phyloP scores from a whole-genome alignment of 345 rosid genomes.

The Adansonia digitata region DNA sequence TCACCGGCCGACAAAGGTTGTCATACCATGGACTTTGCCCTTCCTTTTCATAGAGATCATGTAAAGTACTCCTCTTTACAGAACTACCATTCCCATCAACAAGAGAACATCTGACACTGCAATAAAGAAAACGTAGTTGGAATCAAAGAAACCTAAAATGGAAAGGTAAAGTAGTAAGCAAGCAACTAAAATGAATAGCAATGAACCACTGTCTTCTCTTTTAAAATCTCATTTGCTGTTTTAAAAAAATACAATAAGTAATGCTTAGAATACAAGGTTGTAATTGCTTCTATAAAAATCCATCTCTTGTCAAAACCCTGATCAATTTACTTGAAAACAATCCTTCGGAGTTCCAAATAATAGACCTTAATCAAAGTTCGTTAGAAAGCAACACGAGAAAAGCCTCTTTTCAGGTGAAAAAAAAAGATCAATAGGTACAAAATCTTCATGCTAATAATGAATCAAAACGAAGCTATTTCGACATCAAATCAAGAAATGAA shows the following conservation, averaged over 20 bases:
- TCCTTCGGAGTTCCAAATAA: not conserved
- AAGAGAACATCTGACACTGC: slow-evolving; percentile 54
- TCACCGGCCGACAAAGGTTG: slow-evolving; percentile 89
- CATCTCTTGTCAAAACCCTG: not conserved
- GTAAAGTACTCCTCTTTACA: slow-evolving; percentile 62
- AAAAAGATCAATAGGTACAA: not conserved
- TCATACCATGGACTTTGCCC: slow-evolving; percentile 99
- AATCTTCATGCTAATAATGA: not conserved
- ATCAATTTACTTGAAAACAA: not conserved
- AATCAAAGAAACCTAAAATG: not conserved
- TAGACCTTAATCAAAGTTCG: not conserved
- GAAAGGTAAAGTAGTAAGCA: not conserved
- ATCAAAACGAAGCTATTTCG: not conserved
- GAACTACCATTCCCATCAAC: slow-evolving; percentile 53
- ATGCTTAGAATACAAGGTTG: not conserved
- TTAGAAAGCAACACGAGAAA: not conserved
- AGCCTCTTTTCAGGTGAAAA: too few species aligned
- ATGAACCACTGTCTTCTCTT: not conserved
- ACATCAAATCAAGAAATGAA: not conserved
- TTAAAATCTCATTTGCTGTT: not conserved
- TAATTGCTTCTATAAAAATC: not conserved
- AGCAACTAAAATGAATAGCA: not conserved
- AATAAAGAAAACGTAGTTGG: not conserved
- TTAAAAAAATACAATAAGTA: not conserved
- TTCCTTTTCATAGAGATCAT: slow-evolving; percentile 79